These are phyloP conservation scores for Teunomyces panamensis DNA, from an alignment of 805 yeast species.

Conservation along the genomic window DNA sequence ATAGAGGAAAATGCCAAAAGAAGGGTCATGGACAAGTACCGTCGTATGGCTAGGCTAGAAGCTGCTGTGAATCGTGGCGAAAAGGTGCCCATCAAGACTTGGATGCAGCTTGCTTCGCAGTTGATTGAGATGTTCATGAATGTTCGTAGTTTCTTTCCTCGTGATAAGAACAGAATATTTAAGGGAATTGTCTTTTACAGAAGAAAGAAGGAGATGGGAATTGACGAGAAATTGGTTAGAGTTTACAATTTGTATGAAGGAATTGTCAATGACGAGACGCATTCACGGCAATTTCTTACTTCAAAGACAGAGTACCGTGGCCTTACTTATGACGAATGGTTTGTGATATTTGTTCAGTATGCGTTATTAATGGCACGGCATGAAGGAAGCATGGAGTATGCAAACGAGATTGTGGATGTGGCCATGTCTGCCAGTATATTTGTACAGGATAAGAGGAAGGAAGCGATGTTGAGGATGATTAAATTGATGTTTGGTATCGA, in stretches of 20 bases:
- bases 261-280: constrained; percentile 28
- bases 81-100: constrained; percentile 62
- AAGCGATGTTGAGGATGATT: constrained; percentile 59
- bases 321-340: constrained; percentile 76
- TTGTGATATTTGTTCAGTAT: constrained; percentile 75
- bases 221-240: constrained; percentile 72
- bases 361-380: constrained; percentile 64
- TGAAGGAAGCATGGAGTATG: constrained; percentile 60
- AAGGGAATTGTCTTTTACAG: constrained; percentile 65
- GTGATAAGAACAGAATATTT: constrained; percentile 67
- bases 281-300: constrained; percentile 35
- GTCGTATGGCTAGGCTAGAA: constrained; percentile 51
- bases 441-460: constrained; percentile 58
- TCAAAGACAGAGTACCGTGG: constrained; percentile 70
- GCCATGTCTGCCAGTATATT: constrained; percentile 81
- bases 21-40: constrained; percentile 55
- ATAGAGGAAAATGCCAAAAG: constrained; percentile 57
- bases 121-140: constrained; percentile 79
- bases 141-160: constrained; percentile 74
- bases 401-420: constrained; percentile 55
- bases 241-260: constrained; percentile 65
- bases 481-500: constrained; percentile 56
- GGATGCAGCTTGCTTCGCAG: constrained; percentile 84
- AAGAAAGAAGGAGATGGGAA: constrained; percentile 56
- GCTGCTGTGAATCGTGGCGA: constrained; percentile 38